Evolutionary conservation across 164 flowering plant genomes (phyloP).

Genomic region (Magnolia sinica): DNA sequence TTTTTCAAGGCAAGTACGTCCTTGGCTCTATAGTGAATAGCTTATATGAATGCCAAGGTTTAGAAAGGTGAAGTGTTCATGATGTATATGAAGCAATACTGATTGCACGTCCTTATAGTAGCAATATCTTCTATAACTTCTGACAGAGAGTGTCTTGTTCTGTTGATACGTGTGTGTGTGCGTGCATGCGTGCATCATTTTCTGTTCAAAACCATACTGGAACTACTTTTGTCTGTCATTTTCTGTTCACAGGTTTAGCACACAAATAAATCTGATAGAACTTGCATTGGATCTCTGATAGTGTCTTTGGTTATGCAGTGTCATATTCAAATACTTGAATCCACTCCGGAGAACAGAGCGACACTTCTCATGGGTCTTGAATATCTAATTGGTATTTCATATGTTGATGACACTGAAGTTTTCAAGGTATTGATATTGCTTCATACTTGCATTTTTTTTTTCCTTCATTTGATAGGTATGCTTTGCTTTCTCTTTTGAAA

Average conservation of each 20-base stretch:
- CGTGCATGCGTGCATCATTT: not conserved
- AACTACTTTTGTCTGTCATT: not conserved
- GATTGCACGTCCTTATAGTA: too few species aligned
- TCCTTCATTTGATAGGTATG: not conserved
- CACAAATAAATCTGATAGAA: not conserved
- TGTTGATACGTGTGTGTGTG: too few species aligned
- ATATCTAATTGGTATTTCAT: constrained; percentile 84
- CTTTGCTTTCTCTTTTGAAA: not conserved
- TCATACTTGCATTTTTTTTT: not conserved
- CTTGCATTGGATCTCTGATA: not conserved
- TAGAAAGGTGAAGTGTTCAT: too few species aligned
- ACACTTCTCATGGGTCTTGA: constrained; percentile 82
- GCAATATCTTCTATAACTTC: too few species aligned
- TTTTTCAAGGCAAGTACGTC: constrained; percentile 66
- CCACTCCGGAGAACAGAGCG: constrained; percentile 60
- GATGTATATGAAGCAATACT: too few species aligned
- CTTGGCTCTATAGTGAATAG: not conserved
- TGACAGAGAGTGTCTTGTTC: too few species aligned
- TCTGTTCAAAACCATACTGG: not conserved
- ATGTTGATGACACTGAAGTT: constrained; percentile 96
- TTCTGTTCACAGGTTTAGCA: not conserved
- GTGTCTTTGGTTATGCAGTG: constrained; percentile 38
- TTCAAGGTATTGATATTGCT: constrained; percentile 59
- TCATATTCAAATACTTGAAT: constrained; percentile 83
- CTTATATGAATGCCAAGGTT: too few species aligned